Conservation (phyloP, 2,329 filamentous ascomycete species). For the Parascedosporium putredinis region DNA sequence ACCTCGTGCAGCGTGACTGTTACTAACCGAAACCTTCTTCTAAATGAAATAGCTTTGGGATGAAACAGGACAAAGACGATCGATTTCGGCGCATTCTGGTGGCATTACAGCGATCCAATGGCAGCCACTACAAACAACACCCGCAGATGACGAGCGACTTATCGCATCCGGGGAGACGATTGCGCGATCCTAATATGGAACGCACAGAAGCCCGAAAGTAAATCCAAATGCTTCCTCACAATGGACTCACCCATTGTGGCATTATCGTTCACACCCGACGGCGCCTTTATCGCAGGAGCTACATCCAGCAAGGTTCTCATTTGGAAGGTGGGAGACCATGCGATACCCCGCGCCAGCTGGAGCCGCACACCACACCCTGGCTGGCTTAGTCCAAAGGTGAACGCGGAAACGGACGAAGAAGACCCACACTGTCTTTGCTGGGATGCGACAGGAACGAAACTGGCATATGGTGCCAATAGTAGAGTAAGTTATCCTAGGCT, state of each 20-base stretch:
- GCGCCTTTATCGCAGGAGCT: slow-evolving; percentile 51
- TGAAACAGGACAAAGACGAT: slow-evolving; percentile 38
- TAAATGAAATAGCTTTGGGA: slow-evolving; percentile 55
- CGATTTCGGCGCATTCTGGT: slow-evolving; percentile 49
- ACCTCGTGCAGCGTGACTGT: no score
- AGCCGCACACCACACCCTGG: slow-evolving; percentile 42
- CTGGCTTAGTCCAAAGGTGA: slow-evolving; percentile 47
- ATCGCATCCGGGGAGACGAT: slow-evolving; percentile 52
- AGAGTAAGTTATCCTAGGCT: slow-evolving; percentile 34
- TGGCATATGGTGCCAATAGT: slow-evolving; percentile 54
- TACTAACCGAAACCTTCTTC: slow-evolving; percentile 9
- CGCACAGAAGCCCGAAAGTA: slow-evolving; percentile 41
- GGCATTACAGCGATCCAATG: slow-evolving; percentile 48
- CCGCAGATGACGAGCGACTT: slow-evolving; percentile 40
- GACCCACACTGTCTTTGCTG: slow-evolving; percentile 52
- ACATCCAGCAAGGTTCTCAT: slow-evolving; percentile 49
- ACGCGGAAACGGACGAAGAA: slow-evolving; percentile 44
- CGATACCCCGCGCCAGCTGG: slow-evolving; percentile 51
- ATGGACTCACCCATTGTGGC: slow-evolving; percentile 49
- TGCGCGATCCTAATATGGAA: slow-evolving; percentile 55
- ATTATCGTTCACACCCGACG: slow-evolving; percentile 53
- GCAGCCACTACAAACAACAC: slow-evolving; percentile 37
- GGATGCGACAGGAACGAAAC: slow-evolving; percentile 50
- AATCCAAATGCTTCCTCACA: slow-evolving; percentile 48
- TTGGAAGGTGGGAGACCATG: slow-evolving; percentile 52